Conservation (phyloP, 768 basidiomycete species). For the Lactifluus pinguis region DNA sequence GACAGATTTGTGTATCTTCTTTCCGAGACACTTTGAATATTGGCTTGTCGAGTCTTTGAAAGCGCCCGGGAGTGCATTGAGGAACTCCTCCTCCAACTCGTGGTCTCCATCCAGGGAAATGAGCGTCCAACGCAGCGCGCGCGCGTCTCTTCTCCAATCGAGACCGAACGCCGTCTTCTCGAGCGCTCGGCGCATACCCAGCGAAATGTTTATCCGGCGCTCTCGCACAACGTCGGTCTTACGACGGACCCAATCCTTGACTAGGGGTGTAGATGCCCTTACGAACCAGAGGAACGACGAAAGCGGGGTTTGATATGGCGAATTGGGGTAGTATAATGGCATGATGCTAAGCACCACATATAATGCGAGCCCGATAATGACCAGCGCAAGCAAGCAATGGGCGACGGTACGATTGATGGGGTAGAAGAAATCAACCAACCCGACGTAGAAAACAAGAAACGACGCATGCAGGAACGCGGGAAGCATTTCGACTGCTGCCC, state of each 20-base stretch:
- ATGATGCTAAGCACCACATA: not conserved
- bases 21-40: not conserved
- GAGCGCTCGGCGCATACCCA: not conserved
- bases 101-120: not conserved
- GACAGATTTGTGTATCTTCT: not conserved
- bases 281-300: not conserved
- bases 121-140: not conserved
- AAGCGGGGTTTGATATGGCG: not conserved
- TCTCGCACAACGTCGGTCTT: not conserved
- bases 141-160: not conserved
- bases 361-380: not conserved
- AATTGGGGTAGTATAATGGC: not conserved
- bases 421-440: not conserved
- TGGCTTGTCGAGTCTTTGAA: not conserved
- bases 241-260: not conserved
- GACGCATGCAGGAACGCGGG: not conserved
- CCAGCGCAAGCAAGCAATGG: not conserved
- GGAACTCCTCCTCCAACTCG: not conserved
- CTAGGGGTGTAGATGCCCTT: not conserved
- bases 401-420: not conserved
- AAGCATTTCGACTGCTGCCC: slow-evolving; percentile 33
- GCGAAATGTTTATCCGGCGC: not conserved
- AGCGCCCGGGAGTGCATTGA: not conserved
- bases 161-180: not conserved
- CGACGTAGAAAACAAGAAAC: not conserved